Evolutionary conservation across 805 yeast species (phyloP), one percentile per base, ranked within the genome.

Genomic region (Sugiyamaella boreocaroliniensis): DNA sequence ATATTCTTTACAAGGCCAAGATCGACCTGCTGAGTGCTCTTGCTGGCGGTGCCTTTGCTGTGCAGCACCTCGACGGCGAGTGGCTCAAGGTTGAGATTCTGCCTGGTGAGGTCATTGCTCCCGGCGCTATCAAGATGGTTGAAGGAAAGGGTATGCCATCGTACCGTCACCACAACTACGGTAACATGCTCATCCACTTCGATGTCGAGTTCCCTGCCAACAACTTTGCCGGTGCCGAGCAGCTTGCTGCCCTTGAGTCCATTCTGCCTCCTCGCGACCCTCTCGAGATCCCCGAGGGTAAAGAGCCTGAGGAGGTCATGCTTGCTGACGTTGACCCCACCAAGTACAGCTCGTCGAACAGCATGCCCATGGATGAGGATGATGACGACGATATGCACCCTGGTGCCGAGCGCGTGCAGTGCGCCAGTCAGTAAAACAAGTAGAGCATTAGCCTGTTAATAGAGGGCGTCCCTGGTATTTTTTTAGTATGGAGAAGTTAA

Each of bases 81-180:
- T 89, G 82, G 79, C 75, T 92, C 65, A 88, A 89, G 77, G 80
- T 89, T 54, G 76, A 79, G 40, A 81, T 90, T 57, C 73, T 85
- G 49, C 93, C 97, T 51, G 98, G 98, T 69, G 97, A 92, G 73
- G 89, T 92, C 56, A 85, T 93, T 58, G 64, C 89, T 32, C 97
- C 98, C 49, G 95, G 87, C 58, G 68, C 76, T 43, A 75, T 83
- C 63, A 90, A 89, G 73, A 89, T 89, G 51, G 74, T 93, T 58
- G 89, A 85, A 62, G 88, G 83, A 64, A 90, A 92, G 72, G 99
- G 99, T 82, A 93, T 93, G 99, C 99, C 99, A 61, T 75, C 92
- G 60, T 84, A 78, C 73, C 83, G 93, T 73, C 84, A 80, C 68
- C 96, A 96, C 69, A 88, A 89, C 58, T 77, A 70, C 64, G 99